Percentiles rank a stretch among this genome's conserved stretches.
These are phyloP conservation scores for Sphaerulina vaccinii DNA, from an alignment of 2,329 filamentous ascomycete genomes.

Conservation along the genomic window DNA sequence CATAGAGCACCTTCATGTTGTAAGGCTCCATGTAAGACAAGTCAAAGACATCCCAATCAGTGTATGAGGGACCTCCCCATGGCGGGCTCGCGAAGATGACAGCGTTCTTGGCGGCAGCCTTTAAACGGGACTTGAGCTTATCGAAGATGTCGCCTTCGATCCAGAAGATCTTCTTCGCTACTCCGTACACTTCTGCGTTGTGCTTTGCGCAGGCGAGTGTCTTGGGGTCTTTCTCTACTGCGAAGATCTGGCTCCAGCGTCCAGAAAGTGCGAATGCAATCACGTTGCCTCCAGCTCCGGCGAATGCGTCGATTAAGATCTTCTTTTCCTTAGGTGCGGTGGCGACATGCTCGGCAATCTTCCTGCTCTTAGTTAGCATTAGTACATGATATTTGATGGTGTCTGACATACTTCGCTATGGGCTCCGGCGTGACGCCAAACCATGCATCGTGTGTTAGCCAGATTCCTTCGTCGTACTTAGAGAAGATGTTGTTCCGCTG, in stretches of 20 bases:
- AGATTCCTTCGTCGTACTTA: conserved; percentile 80
- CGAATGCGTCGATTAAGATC: conserved; percentile 83
- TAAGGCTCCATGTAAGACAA: conserved; percentile 87
- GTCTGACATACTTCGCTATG: conserved; percentile 68
- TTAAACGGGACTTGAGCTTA: conserved; percentile 57
- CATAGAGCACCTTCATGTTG: conserved; percentile 62
- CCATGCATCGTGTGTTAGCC: conserved; percentile 92
- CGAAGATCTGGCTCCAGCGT: conserved; percentile 80
- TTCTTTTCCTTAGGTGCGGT: conserved; percentile 56
- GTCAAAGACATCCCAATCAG: conserved; percentile 71
- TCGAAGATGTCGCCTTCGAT: conserved; percentile 84
- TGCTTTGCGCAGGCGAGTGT: conserved; percentile 87
- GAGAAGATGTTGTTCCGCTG: conserved; percentile 87
- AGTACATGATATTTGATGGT: too few relatives aligned
- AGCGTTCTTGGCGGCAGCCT: conserved; percentile 49
- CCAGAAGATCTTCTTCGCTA: conserved; percentile 77
- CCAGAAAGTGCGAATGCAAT: conserved; percentile 87
- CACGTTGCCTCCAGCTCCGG: conserved; percentile 86
- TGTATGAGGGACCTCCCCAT: conserved; percentile 70
- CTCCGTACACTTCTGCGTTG: conserved; percentile 83
- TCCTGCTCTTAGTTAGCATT: conserved; percentile 49
- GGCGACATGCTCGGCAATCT: conserved; percentile 72
- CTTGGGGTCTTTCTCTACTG: conserved; percentile 78
- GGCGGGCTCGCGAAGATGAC: conserved; percentile 71
- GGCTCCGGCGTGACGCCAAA: conserved; percentile 95